Conservation (phyloP, 2,329 filamentous ascomycete species). For the Furcasterigmium furcatum region DNA sequence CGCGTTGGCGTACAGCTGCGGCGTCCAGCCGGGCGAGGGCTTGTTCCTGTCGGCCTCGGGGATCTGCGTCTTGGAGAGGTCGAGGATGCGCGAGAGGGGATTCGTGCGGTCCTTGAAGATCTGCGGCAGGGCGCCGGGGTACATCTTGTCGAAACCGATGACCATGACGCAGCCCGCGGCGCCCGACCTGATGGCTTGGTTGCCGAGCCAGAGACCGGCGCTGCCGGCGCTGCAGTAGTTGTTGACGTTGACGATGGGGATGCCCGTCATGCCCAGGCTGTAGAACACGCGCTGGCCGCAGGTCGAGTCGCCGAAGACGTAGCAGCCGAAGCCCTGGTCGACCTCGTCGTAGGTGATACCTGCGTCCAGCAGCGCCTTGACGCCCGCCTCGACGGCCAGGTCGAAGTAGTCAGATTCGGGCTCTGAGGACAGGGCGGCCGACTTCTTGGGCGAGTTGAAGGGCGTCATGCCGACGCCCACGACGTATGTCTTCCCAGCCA, state of each 20-base stretch:
- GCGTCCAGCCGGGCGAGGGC: conserved; percentile 1
- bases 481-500: conserved; percentile 11
- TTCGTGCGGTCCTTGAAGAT: conserved; percentile 11
- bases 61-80: conserved; percentile 7
- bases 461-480: conserved; percentile 19
- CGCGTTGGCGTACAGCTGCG: conserved; percentile 1
- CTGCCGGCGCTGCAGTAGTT: conserved; percentile 19
- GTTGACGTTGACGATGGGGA: conserved; percentile 20
- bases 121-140: conserved; percentile 12
- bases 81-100: conserved; percentile 12
- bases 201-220: conserved; percentile 16
- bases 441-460: conserved; percentile 11
- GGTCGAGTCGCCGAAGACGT: conserved; percentile 17
- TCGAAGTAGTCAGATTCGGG: conserved; percentile 26
- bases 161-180: conserved; percentile 16
- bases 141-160: conserved; percentile 21
- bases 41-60: conserved; percentile 2
- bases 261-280: conserved; percentile 19
- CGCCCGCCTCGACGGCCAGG: conserved; percentile 22
- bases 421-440: conserved; percentile 10
- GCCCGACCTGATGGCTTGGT: conserved; percentile 12
- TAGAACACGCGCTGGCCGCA: conserved; percentile 20
- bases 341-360: conserved; percentile 20
- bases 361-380: conserved; percentile 20
- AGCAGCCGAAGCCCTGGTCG: conserved; percentile 15